Conservation (phyloP, 768 basidiomycete genomes). For the Leccinum incarnatum region DNA sequence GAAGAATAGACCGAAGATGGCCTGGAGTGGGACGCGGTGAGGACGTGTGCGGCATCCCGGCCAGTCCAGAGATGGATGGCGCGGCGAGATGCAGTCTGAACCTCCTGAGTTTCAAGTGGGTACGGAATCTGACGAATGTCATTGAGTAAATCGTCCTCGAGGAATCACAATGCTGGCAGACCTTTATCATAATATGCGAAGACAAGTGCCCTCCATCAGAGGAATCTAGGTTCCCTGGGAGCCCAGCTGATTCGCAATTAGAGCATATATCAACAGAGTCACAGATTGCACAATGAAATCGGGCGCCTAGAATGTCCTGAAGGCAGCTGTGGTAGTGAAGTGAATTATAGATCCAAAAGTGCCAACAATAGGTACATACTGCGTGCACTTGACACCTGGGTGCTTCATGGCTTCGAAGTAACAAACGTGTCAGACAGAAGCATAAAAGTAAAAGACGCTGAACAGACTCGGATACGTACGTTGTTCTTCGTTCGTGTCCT, state of each 20-base stretch:
- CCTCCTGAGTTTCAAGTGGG: slow-evolving; percentile 70
- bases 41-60: slow-evolving; percentile 66
- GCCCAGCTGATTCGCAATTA: slow-evolving; percentile 82
- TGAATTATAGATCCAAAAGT: background rate
- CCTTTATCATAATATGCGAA: slow-evolving; percentile 94
- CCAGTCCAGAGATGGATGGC: slow-evolving; percentile 76
- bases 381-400: slow-evolving; percentile 79
- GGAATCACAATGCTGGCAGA: slow-evolving; percentile 26
- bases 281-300: slow-evolving; percentile 92
- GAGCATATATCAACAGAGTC: slow-evolving; percentile 81
- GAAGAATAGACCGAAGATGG: slow-evolving; percentile 59
- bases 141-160: background rate
- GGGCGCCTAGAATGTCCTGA: slow-evolving; percentile 86
- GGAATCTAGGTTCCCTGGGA: slow-evolving; percentile 79
- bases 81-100: slow-evolving; percentile 70
- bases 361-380: slow-evolving; percentile 50
- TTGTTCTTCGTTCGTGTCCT: slow-evolving; percentile 53
- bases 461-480: slow-evolving; percentile 41
- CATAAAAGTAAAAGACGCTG: background rate
- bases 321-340: slow-evolving; percentile 57
- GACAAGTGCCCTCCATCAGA: slow-evolving; percentile 76
- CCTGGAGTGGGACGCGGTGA: slow-evolving; percentile 46
- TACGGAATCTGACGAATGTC: slow-evolving; percentile 67
- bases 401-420: slow-evolving; percentile 62
- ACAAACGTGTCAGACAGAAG: slow-evolving; percentile 2